Percentiles rank a stretch among this genome's conserved stretches.
Conservation (phyloP, 192 early-diverging fungal genomes). For the Thoreauomyces humboldtii region DNA sequence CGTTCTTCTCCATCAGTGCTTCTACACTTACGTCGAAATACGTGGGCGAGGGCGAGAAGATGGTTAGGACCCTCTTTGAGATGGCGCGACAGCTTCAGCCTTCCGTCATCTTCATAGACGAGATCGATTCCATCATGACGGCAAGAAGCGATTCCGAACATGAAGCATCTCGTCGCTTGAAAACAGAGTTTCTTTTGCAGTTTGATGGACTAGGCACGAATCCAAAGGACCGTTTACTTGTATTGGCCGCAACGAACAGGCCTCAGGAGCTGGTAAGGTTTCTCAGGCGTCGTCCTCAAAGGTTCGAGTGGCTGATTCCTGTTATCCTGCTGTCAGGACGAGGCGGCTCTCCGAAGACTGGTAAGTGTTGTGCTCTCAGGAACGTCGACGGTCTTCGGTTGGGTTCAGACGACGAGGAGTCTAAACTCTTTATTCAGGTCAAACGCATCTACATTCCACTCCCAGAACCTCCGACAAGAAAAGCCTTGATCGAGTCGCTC, state of each 20-base stretch:
- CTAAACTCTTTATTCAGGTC: conserved; percentile 30
- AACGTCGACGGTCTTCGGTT: conserved; percentile 17
- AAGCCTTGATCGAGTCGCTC: conserved; percentile 36
- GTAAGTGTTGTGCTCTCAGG: conserved; percentile 18
- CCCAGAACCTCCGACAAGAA: conserved; percentile 47
- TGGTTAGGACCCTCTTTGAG: conserved; percentile 51
- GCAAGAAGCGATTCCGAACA: conserved; percentile 52
- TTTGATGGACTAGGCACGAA: conserved; percentile 51
- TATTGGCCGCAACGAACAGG: conserved; percentile 57
- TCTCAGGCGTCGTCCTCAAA: neutral
- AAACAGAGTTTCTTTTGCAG: conserved; percentile 58
- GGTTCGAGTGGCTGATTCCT: neutral
- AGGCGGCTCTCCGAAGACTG: conserved; percentile 51
- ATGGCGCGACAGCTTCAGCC: conserved; percentile 53
- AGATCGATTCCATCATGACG: conserved; percentile 55
- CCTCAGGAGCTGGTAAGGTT: conserved; percentile 49
- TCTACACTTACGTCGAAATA: conserved; percentile 56
- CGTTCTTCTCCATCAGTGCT: conserved; percentile 55
- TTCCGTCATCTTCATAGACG: conserved; percentile 57
- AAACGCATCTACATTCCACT: conserved; percentile 61
- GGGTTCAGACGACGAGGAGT: neutral
- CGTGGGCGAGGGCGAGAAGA: conserved; percentile 59
- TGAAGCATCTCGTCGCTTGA: conserved; percentile 52
- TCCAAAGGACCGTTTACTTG: conserved; percentile 40
- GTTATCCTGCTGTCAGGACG: conserved; percentile 35